Evolutionary conservation across 805 yeast genomes (phyloP).

Genomic region (Lachancea meyersii): DNA sequence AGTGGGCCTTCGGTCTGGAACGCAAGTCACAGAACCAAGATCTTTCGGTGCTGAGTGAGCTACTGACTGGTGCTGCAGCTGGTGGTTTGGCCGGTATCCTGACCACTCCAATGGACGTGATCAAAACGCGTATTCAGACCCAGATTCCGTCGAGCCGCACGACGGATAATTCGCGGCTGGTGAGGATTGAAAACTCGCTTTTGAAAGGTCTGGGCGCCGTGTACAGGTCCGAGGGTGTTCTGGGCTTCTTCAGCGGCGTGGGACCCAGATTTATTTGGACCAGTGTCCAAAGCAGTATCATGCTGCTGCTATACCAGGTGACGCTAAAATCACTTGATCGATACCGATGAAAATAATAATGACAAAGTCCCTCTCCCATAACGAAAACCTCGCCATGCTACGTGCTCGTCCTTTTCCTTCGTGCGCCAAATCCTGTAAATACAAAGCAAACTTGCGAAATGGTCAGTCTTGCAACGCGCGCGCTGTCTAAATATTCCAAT

Average conservation of each 20-base stretch:
- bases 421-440: too few species aligned
- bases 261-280: conserved; percentile 98
- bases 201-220: conserved; percentile 47
- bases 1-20: conserved; percentile 44
- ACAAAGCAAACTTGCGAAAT: too few species aligned
- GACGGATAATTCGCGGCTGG: background rate
- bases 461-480: too few species aligned
- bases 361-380: background rate
- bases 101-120: conserved; percentile 89
- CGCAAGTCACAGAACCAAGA: conserved; percentile 36
- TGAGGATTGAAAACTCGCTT: conserved; percentile 38
- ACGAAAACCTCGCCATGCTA: background rate
- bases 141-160: conserved; percentile 40
- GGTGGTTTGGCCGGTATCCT: conserved; percentile 87
- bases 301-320: conserved; percentile 82
- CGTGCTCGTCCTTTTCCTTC: background rate
- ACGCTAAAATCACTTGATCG: conserved; percentile 45
- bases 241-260: conserved; percentile 86
- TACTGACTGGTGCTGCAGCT: conserved; percentile 89
- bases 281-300: conserved; percentile 86
- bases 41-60: conserved; percentile 54
- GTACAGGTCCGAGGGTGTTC: conserved; percentile 64
- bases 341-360: background rate
- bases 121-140: conserved; percentile 90
- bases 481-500: too few species aligned